Conservation (phyloP, 2,329 filamentous ascomycete genomes). For the Talaromyces sp. region DNA sequence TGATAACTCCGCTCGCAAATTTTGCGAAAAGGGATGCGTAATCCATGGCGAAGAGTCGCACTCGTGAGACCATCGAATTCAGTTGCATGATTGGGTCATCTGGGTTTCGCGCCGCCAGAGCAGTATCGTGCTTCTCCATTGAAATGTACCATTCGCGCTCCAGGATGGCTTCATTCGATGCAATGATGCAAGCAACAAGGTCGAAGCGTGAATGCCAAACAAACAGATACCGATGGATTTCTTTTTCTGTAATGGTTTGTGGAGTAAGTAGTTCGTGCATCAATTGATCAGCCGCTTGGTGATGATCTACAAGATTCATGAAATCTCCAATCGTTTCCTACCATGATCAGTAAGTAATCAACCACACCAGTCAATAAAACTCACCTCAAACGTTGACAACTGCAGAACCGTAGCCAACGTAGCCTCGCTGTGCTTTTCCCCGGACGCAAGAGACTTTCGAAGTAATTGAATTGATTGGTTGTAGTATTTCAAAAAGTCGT, state of each 20-base stretch:
- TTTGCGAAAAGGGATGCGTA: slow-evolving; percentile 75
- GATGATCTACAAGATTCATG: slow-evolving; percentile 89
- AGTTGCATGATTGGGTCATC: slow-evolving; percentile 64
- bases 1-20: slow-evolving; percentile 63
- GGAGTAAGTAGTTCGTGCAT: slow-evolving; percentile 76
- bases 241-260: slow-evolving; percentile 68
- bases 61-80: slow-evolving; percentile 63
- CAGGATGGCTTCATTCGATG: slow-evolving; percentile 71
- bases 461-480: slow-evolving; percentile 81
- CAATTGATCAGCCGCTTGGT: slow-evolving; percentile 82
- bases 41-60: slow-evolving; percentile 74
- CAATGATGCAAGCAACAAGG: slow-evolving; percentile 77
- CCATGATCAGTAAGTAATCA: neutral
- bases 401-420: slow-evolving; percentile 87
- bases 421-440: slow-evolving; percentile 67
- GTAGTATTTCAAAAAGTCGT: slow-evolving; percentile 84
- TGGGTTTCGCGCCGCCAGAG: slow-evolving; percentile 60
- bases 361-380: slow-evolving; percentile 22
- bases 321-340: slow-evolving; percentile 95
- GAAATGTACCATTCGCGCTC: slow-evolving; percentile 74
- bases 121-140: slow-evolving; percentile 62
- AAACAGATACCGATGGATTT: slow-evolving; percentile 70
- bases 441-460: slow-evolving; percentile 67
- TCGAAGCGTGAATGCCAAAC: slow-evolving; percentile 93
- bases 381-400: slow-evolving; percentile 87